Evolutionary conservation across 345 rosid species (phyloP), one percentile per base, ranked within the genome.

Genomic region (Hypericum perforatum): DNA sequence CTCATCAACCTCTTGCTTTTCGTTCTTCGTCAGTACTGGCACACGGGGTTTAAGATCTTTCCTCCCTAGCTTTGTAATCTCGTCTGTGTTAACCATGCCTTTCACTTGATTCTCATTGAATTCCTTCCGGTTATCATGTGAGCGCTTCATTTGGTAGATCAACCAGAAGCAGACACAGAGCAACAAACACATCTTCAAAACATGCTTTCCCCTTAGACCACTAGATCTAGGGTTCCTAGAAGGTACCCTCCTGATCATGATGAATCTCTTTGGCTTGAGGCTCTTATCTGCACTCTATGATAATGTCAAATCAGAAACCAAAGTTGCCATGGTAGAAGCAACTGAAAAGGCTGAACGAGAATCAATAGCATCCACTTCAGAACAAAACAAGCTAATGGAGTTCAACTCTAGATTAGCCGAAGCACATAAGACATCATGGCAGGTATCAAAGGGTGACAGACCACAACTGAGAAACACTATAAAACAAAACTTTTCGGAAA

Each of bases 151-250:
- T 73, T 88, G 95, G 62, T 82, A 87, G 63, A 88, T 70, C 66
- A 87, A 62, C 96, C 95, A 88, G 43, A 92, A 76, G 64, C 94
- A 87, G 45, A 87, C 77, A 52, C 85, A 85, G 52, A 91, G 76
- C 62, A 87, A 60, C 63, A 91, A 70, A 52, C 83, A 74, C 49
- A 91, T 81, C 79, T 91, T 95, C 59, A 91, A 62, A 43, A 78
- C 72, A 75, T 78, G 82, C 69, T 87, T 91, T 45, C 67, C 54
- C 75, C 63, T 85, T 48, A 77, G 60, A 16, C 95, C 81, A 62
- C 60, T 87, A 12, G 95, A 78, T 72, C 90, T 79, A 63, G 80
- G 72, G 58, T 67, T 77, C 67, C 96, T 81, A 63, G 75, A 75
- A 3, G 79, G 64, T 22, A 70, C 9, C 64, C 80, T 77, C 82